phyloP scores from a whole-genome alignment of 2,329 filamentous ascomycete species.

The Penicillium carneum region DNA sequence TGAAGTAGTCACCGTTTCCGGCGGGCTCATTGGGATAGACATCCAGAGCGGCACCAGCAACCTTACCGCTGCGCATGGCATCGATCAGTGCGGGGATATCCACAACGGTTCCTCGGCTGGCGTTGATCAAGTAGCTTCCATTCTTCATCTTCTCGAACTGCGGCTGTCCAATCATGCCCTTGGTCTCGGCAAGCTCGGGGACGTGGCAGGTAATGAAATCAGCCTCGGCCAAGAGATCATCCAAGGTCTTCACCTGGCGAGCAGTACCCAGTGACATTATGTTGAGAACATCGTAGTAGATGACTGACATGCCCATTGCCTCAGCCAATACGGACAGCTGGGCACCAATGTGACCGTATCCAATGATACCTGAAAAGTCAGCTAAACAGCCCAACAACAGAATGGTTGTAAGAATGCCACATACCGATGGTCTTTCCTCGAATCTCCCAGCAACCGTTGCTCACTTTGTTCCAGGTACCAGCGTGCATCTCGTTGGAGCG shows the following conservation, averaged over 20 bases:
- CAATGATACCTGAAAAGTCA: constrained; percentile 74
- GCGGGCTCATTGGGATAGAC: constrained; percentile 94
- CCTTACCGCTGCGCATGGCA: constrained; percentile 81
- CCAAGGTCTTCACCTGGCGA: constrained; percentile 78
- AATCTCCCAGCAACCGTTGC: constrained; percentile 95
- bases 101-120: constrained; percentile 89
- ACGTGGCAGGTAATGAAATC: constrained; percentile 97
- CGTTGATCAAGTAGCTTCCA: constrained; percentile 94
- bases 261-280: constrained; percentile 93
- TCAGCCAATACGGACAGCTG: constrained; percentile 95
- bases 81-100: constrained; percentile 91
- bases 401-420: constrained; percentile 30
- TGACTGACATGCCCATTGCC: constrained; percentile 96
- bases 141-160: constrained; percentile 90
- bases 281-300: constrained; percentile 94
- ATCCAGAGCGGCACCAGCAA: constrained; percentile 93
- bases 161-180: constrained; percentile 82
- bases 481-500: constrained; percentile 92
- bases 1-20: constrained; percentile 95
- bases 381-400: background rate
- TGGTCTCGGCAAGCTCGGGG: constrained; percentile 89
- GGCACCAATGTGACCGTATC: constrained; percentile 95
- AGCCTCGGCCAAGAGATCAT: constrained; percentile 76
- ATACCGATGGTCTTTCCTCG: constrained; percentile 91
- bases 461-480: constrained; percentile 98